Conservation (phyloP, 139 green algal species). For the Desmodesmus armatus region DNA sequence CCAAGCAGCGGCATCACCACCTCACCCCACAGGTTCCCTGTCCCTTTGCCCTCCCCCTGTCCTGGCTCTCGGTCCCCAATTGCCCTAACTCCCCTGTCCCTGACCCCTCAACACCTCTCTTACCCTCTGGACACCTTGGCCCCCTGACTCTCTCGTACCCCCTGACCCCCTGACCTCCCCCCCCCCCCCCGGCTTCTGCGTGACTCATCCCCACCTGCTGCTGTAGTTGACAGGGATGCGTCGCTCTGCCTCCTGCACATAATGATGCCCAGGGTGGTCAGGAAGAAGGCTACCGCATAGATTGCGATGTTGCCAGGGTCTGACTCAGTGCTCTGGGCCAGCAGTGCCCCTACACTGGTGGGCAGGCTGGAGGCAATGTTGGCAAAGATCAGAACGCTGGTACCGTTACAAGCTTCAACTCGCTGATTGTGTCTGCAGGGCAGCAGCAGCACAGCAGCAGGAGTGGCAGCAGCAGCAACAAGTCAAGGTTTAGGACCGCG, state of each 20-base stretch:
- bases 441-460: background rate
- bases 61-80: no score
- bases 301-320: constrained; percentile 73
- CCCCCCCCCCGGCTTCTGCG: no score
- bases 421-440: constrained; percentile 86
- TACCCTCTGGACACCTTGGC: no score
- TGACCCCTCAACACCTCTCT: no score
- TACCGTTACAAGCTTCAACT: constrained; percentile 99
- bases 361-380: constrained; percentile 96
- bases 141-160: no score
- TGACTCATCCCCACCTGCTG: constrained; percentile 51
- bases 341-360: constrained; percentile 54
- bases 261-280: constrained; percentile 98
- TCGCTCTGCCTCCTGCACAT: constrained; percentile 97
- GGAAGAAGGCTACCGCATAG: constrained; percentile 87
- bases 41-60: no score
- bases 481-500: no score
- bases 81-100: no score
- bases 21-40: no score
- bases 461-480: background rate
- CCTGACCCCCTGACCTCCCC: no score
- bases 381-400: constrained; percentile 98
- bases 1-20: no score
- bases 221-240: constrained; percentile 99
- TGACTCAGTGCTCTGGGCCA: constrained; percentile 40